Conservation (phyloP, 331 rosid species). For the Saraca asoca region DNA sequence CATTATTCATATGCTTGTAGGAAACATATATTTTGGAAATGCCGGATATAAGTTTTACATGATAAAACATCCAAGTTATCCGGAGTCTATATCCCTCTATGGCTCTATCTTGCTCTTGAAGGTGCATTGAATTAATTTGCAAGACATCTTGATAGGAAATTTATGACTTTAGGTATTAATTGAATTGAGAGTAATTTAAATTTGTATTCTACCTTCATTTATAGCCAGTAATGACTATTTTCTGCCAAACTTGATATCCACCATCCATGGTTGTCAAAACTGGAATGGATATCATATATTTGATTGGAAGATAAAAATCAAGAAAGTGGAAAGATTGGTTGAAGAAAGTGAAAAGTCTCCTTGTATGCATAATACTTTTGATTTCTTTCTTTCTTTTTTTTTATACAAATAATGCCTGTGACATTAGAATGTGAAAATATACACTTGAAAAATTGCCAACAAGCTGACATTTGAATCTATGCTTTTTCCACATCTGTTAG, state of each 20-base stretch:
- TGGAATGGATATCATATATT: too few relatives aligned
- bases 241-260: neutral
- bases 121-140: neutral
- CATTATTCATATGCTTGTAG: neutral
- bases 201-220: neutral
- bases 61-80: neutral
- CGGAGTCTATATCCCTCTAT: neutral
- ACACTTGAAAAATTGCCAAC: constrained; percentile 2
- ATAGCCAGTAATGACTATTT: neutral
- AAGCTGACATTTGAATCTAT: constrained; percentile 7
- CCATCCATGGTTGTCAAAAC: too few relatives aligned
- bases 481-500: constrained; percentile 39
- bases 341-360: constrained; percentile 11
- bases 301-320: too few relatives aligned
- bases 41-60: neutral
- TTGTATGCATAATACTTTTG: neutral
- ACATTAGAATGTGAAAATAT: constrained; percentile 7
- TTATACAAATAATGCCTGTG: too few relatives aligned
- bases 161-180: neutral
- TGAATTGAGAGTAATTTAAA: neutral
- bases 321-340: neutral
- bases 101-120: neutral
- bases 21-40: neutral
- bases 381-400: neutral
- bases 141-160: neutral